Conservation (phyloP, 176 grass and related monocot genomes). For the Paspalum notatum region DNA sequence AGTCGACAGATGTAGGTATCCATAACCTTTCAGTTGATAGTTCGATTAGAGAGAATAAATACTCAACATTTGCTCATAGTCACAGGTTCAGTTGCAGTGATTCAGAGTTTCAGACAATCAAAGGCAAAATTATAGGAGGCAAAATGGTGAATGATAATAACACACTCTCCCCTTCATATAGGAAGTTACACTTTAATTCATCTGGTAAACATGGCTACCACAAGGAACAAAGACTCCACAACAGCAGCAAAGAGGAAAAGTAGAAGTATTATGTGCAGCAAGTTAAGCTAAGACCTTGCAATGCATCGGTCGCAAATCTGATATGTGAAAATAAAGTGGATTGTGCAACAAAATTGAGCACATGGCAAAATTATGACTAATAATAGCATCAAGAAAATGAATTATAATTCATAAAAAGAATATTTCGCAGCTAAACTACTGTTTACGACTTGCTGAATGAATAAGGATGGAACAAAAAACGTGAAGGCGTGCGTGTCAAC, state of each 20-base stretch:
- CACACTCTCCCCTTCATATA: neutral
- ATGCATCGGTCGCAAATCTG: neutral
- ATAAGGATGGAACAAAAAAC: neutral
- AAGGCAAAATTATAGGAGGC: neutral
- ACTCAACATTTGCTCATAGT: constrained; percentile 13
- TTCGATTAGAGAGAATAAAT: neutral
- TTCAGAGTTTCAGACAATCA: neutral
- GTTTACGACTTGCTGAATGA: neutral
- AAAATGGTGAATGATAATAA: neutral
- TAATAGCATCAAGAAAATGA: constrained; percentile 8
- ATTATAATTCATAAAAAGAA: neutral
- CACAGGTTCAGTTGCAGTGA: neutral
- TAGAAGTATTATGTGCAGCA: constrained; percentile 1
- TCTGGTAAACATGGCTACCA: neutral
- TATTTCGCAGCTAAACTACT: neutral
- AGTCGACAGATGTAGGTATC: neutral
- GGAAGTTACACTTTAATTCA: neutral
- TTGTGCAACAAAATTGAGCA: neutral
- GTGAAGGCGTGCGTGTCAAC: constrained; percentile 12
- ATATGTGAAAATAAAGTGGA: neutral
- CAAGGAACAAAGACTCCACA: neutral
- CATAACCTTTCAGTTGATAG: neutral
- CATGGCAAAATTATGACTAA: constrained; percentile 3
- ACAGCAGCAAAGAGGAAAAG: neutral
- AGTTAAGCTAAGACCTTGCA: constrained; percentile 11